Evolutionary conservation across 192 early-diverging fungal species (phyloP).

Genomic region (Umbelopsis ramanniana): DNA sequence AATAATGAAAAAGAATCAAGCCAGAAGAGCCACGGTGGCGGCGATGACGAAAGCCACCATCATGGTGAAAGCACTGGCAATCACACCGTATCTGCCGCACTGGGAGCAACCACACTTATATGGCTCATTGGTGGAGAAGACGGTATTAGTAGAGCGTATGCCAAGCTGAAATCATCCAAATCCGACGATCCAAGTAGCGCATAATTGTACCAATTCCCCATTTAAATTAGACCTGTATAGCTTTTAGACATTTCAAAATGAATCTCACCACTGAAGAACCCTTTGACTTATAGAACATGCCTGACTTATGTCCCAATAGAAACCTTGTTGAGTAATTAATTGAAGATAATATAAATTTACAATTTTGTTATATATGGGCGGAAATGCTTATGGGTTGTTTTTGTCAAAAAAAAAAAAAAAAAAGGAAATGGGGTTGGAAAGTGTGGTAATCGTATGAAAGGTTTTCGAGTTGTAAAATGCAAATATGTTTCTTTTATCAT

Average conservation of each 20-base stretch:
- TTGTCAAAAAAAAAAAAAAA: background rate
- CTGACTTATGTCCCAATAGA: no score
- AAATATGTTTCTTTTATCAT: background rate
- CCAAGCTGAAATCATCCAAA: background rate
- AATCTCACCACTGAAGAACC: no score
- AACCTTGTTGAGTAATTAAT: background rate
- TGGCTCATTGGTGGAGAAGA: conserved; percentile 2
- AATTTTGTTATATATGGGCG: background rate
- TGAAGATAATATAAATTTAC: background rate
- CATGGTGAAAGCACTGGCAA: background rate
- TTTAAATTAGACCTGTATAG: no score
- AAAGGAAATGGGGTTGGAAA: background rate
- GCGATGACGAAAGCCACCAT: background rate
- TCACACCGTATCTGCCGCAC: background rate
- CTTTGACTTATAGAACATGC: no score
- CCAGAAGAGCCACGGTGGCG: no score
- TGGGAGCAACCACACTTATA: background rate
- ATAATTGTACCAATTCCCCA: no score
- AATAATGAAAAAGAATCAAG: no score
- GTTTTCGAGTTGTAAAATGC: background rate
- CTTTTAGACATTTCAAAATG: no score
- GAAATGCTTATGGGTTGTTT: background rate
- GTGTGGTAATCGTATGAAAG: background rate
- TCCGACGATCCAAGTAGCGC: no score
- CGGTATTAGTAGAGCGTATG: background rate